These are phyloP conservation scores for Diaporthe nobilis DNA, from an alignment of 2,329 filamentous ascomycete species.

Conservation along the genomic window DNA sequence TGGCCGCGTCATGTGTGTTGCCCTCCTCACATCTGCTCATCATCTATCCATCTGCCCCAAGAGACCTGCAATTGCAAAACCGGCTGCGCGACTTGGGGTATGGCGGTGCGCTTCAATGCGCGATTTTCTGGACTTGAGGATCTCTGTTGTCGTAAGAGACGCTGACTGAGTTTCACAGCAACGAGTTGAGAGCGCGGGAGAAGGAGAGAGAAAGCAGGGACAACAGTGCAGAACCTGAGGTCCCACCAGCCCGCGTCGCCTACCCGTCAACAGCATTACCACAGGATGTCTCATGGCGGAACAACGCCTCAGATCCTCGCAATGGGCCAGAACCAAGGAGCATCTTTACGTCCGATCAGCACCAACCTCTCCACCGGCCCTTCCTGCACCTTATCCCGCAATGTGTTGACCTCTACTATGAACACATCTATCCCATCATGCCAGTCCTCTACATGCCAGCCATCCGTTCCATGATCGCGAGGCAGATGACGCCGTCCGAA, in stretches of 20 bases:
- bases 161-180: conserved; percentile 47
- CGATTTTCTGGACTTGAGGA: not conserved
- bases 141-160: not conserved
- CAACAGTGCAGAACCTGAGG: conserved; percentile 52
- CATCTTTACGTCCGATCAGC: conserved; percentile 59
- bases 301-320: conserved; percentile 49
- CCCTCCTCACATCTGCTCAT: not conserved
- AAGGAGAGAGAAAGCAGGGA: conserved; percentile 57
- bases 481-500: conserved; percentile 54
- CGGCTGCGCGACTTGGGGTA: not conserved
- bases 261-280: conserved; percentile 47
- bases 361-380: conserved; percentile 54
- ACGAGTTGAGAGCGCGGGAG: conserved; percentile 69
- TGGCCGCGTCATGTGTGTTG: conserved; percentile 67
- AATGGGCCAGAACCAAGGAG: conserved; percentile 53
- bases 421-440: conserved; percentile 75
- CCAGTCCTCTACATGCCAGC: conserved; percentile 72
- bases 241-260: conserved; percentile 41
- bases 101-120: not conserved
- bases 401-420: conserved; percentile 74
- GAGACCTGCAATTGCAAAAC: not conserved
- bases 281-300: conserved; percentile 49
- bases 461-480: conserved; percentile 64
- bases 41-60: not conserved
- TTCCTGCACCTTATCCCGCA: conserved; percentile 65